Conservation (phyloP, 805 yeast genomes). For the Kodamaea nitidulidarum region DNA sequence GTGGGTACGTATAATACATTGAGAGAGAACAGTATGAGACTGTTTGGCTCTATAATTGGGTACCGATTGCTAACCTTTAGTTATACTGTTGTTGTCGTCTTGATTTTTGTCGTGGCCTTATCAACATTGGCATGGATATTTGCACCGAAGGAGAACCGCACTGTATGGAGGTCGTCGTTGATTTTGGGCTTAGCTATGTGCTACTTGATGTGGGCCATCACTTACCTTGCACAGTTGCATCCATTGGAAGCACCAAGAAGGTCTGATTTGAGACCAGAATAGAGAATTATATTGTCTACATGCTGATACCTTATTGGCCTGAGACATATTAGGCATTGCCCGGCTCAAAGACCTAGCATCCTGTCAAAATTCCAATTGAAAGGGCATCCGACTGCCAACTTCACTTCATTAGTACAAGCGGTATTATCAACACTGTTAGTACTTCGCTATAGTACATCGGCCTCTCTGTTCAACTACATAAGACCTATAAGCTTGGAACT, state of each 20-base stretch:
- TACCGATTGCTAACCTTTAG: slow-evolving; percentile 30
- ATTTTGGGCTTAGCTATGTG: slow-evolving; percentile 71
- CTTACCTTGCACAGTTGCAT: slow-evolving; percentile 82
- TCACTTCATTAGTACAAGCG: not conserved
- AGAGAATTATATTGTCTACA: too few species aligned
- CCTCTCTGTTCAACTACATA: too few species aligned
- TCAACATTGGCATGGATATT: slow-evolving; percentile 74
- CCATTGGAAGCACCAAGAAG: slow-evolving; percentile 90
- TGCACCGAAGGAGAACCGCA: slow-evolving; percentile 75
- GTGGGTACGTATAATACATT: slow-evolving; percentile 37
- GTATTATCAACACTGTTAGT: too few species aligned
- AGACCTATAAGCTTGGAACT: not conserved
- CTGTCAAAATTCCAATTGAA: not conserved
- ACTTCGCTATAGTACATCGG: too few species aligned
- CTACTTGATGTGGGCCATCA: slow-evolving; percentile 88
- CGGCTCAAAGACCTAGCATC: not conserved
- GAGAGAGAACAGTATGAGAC: too few species aligned
- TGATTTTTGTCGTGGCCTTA: slow-evolving; percentile 53
- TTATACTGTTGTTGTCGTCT: slow-evolving; percentile 65
- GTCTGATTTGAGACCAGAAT: slow-evolving; percentile 83
- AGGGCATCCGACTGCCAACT: not conserved
- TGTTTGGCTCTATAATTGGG: too few species aligned
- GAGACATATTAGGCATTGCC: too few species aligned
- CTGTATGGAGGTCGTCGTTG: slow-evolving; percentile 45
- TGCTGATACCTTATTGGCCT: too few species aligned